Evolutionary conservation across 495 filamentous ascomycete species (phyloP), one percentile per base, ranked within the genome.

Genomic region (Aspergillus sclerotiicarbonarius): DNA sequence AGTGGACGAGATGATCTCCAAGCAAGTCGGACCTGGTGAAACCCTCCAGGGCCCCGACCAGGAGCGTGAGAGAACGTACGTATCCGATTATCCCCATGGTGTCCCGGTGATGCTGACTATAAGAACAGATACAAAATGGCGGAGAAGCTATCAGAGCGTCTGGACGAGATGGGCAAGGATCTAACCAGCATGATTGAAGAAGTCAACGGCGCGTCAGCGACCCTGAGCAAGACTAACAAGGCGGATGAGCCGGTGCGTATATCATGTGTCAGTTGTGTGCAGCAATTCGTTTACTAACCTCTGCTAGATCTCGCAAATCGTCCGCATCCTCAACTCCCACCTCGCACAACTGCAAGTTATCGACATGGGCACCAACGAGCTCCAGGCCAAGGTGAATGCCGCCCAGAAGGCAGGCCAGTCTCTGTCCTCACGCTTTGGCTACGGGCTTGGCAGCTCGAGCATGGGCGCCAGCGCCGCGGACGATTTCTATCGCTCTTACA

Each of bases 171-270:
- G 88, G 90, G 90, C 71, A 90, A 88, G 70, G 91, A 96, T 70
- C 76, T 98, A 51, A 82, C 81, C 41, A 90, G 87, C 73, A 97
- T 99, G 92, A 96, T 99, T 67, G 92, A 96, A 67, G 94, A 96
- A 72, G 94, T 98, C 67, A 99, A 99, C 67, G 83, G 84, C 56
- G 91, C 91, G 48, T 91, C 87, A 8, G 79, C 88, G 25, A 88
- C 84, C 6, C 77, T 99, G 59, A 92, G 84, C 79, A 94, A 93
- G 80, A 92, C 87, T 44, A 88, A 79, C 72, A 93, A 91, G 71
- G 80, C 88, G 43, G 91, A 96, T 72, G 93, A 96, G 77, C 93
- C 92, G 62, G 92, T 96, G 84, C 71, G 91, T 84, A 62, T 65
- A 25, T 31, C 13, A 35, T 25, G 25, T 3, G 25, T 25, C n/a